Conservation (phyloP, 331 rosid genomes). For the Rhamnella rubrinervis region DNA sequence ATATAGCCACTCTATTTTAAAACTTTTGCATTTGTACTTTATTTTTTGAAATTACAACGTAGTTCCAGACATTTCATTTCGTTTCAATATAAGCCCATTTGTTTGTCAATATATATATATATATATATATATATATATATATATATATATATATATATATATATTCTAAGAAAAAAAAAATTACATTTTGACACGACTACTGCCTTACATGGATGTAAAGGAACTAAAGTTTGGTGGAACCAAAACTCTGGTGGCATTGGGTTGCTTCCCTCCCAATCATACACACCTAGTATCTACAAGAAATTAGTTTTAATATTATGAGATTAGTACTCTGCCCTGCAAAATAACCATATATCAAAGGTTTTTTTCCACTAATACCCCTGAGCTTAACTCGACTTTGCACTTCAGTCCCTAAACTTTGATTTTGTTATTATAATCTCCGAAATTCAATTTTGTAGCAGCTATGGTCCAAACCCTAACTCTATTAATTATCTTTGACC, state of each 20-base stretch:
- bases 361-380: neutral
- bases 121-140: too few relatives aligned
- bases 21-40: too few relatives aligned
- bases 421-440: too few relatives aligned
- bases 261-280: constrained; percentile 66
- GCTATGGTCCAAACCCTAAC: too few relatives aligned
- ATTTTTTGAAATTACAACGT: too few relatives aligned
- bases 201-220: constrained; percentile 59
- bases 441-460: too few relatives aligned
- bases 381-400: neutral
- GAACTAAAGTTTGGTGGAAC: constrained; percentile 68
- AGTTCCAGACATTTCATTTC: too few relatives aligned
- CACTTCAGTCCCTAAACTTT: too few relatives aligned
- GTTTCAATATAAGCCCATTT: neutral
- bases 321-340: neutral
- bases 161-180: neutral
- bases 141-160: too few relatives aligned
- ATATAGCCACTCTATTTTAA: too few relatives aligned
- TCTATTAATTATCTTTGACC: too few relatives aligned
- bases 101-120: neutral
- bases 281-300: constrained; percentile 41
- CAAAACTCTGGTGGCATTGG: constrained; percentile 85
- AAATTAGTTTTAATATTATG: too few relatives aligned
- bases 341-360: neutral
- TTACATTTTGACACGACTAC: neutral